These are phyloP conservation scores for Mercurialis annua DNA, from an alignment of 345 rosid species.

Conservation along the genomic window DNA sequence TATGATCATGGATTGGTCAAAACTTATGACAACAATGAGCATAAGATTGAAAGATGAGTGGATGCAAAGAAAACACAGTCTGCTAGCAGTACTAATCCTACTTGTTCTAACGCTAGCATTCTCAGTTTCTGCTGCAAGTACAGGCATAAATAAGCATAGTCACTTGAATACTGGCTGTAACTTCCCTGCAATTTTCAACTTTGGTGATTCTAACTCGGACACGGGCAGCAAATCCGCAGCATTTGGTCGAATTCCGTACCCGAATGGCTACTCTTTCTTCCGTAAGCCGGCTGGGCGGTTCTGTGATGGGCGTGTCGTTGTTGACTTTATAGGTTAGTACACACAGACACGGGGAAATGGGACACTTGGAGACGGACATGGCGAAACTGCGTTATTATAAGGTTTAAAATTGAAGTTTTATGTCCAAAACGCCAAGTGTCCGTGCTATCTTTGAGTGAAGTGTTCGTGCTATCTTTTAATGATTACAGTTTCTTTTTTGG, in stretches of 20 bases:
- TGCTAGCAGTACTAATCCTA: background rate
- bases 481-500: no score
- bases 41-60: no score
- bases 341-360: no score
- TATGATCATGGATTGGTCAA: slow-evolving; percentile 9
- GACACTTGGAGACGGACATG: no score
- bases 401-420: no score
- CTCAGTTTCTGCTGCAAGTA: background rate
- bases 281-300: slow-evolving; percentile 26
- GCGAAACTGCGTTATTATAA: no score
- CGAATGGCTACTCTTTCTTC: slow-evolving; percentile 34
- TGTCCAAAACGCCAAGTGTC: no score
- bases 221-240: slow-evolving; percentile 37
- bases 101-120: background rate
- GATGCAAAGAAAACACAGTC: background rate
- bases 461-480: no score
- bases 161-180: slow-evolving; percentile 11
- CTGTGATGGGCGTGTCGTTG: slow-evolving; percentile 30
- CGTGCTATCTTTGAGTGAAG: no score
- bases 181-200: slow-evolving; percentile 35
- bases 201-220: slow-evolving; percentile 43
- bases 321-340: slow-evolving; percentile 33
- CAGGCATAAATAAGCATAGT: background rate
- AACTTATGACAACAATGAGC: background rate
- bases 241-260: slow-evolving; percentile 19